Conservation (phyloP, 1,284 basidiomycete genomes). For the Sporisorium iseilematis-ciliati region DNA sequence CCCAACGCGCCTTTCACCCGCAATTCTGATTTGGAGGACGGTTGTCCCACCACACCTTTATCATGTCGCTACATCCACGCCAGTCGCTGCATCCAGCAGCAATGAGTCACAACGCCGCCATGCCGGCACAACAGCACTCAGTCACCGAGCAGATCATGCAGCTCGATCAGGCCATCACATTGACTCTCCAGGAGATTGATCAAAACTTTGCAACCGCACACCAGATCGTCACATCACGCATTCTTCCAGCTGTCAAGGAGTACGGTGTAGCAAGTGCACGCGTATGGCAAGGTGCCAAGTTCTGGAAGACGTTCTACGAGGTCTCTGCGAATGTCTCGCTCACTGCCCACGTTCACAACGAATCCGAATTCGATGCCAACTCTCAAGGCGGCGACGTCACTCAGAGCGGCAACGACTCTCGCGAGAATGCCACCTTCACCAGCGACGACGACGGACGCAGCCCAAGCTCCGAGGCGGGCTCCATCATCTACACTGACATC, state of each 20-base stretch:
- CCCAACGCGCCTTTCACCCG: neutral
- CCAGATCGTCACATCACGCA: slow-evolving; percentile 81
- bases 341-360: slow-evolving; percentile 43
- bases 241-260: slow-evolving; percentile 87
- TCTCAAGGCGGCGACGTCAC: slow-evolving; percentile 43
- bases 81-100: slow-evolving; percentile 53
- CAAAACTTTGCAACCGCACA: slow-evolving; percentile 92
- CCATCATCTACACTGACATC: slow-evolving; percentile 38
- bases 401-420: slow-evolving; percentile 37
- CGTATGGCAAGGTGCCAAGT: slow-evolving; percentile 89
- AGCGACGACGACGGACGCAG: slow-evolving; percentile 35
- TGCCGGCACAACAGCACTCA: slow-evolving; percentile 67
- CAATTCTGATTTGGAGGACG: neutral
- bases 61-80: slow-evolving; percentile 47
- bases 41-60: neutral
- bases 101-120: slow-evolving; percentile 29
- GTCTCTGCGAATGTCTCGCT: slow-evolving; percentile 87
- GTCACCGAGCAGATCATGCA: slow-evolving; percentile 89
- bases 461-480: slow-evolving; percentile 38
- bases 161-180: slow-evolving; percentile 93
- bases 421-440: slow-evolving; percentile 31
- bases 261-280: slow-evolving; percentile 88
- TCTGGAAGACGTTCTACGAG: slow-evolving; percentile 96
- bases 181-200: slow-evolving; percentile 84
- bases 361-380: slow-evolving; percentile 43